Conservation (phyloP, 257 asterid genomes). For the Solanum bukasovii region DNA sequence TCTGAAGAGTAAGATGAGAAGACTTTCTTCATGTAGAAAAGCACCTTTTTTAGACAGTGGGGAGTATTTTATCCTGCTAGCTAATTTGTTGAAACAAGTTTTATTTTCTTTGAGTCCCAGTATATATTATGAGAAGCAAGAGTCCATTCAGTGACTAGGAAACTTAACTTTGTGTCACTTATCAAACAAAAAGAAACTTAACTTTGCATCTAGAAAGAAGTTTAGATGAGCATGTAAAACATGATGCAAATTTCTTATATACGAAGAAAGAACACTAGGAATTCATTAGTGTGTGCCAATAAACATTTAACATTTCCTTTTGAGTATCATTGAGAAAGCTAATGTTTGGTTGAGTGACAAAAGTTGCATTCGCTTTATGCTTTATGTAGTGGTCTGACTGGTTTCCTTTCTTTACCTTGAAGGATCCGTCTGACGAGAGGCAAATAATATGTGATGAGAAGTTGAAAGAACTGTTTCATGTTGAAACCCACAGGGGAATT, state of each 20-base stretch:
- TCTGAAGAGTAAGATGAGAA: not conserved
- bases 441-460: constrained; percentile 80
- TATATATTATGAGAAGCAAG: not conserved
- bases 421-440: constrained; percentile 94
- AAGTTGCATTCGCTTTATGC: not conserved
- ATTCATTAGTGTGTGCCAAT: not conserved
- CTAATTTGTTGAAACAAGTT: not conserved
- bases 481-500: constrained; percentile 68
- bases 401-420: constrained; percentile 15
- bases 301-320: not conserved
- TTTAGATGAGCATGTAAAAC: not conserved
- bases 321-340: not conserved
- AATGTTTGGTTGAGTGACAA: not conserved
- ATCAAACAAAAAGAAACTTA: not conserved
- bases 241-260: not conserved
- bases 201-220: not conserved
- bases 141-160: not conserved
- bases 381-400: not conserved
- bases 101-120: not conserved
- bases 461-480: constrained; percentile 76
- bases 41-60: not conserved
- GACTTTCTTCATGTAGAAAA: not conserved
- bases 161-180: not conserved
- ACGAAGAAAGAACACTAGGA: not conserved
- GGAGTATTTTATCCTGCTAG: not conserved